A percentile compares a stretch with the other conserved stretches of the same genome.
These are phyloP conservation scores for Ocimum tenuiflorum DNA, from an alignment of 257 asterid genomes.

Conservation along the genomic window DNA sequence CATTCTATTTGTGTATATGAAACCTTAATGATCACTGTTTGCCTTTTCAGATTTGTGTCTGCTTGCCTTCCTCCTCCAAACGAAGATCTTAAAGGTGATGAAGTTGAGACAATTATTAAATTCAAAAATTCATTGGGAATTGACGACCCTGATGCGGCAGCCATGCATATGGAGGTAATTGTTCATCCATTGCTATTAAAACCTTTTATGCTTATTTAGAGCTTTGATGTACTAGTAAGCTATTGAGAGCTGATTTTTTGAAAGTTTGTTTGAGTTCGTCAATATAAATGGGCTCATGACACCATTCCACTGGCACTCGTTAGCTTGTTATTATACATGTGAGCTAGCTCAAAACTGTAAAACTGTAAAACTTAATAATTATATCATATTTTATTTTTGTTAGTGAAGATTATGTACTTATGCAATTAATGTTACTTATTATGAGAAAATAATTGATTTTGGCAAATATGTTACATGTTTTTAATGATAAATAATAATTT, in stretches of 20 bases:
- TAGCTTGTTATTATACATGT: neutral
- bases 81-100: constrained; percentile 85
- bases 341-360: neutral
- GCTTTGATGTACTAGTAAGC: neutral
- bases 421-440: neutral
- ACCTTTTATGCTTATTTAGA: neutral
- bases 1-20: constrained; percentile 9
- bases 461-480: neutral
- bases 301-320: neutral
- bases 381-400: neutral
- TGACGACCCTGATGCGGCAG: constrained; percentile 98
- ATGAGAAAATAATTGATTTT: neutral
- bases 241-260: neutral
- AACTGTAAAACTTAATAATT: neutral
- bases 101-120: constrained; percentile 68
- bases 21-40: neutral
- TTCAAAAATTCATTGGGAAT: constrained; percentile 85
- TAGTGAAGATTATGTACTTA: neutral
- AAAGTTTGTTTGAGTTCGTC: neutral
- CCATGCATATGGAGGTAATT: constrained; percentile 94
- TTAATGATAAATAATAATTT: too few species aligned
- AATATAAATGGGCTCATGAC: neutral
- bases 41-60: constrained; percentile 53
- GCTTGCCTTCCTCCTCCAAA: constrained; percentile 71
- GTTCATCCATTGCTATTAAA: neutral